These are phyloP conservation scores for Metschnikowia orientalis DNA, from an alignment of 805 yeast genomes.

Conservation along the genomic window DNA sequence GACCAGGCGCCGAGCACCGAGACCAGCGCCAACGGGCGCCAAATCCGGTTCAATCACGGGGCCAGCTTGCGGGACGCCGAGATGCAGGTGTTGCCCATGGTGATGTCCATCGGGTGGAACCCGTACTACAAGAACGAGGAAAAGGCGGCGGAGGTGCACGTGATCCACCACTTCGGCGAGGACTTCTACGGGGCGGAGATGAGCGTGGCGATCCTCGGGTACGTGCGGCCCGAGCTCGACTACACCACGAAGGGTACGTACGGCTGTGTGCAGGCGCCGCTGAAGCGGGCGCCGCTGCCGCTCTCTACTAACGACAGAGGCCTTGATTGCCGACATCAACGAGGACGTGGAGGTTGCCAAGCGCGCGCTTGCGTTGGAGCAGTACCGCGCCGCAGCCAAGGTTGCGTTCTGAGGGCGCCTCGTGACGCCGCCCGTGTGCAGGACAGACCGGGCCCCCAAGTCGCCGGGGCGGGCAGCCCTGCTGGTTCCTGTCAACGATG, in stretches of 20 bases:
- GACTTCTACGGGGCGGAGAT: slow-evolving; percentile 82
- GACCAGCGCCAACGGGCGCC: slow-evolving; percentile 20
- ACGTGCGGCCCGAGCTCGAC: slow-evolving; percentile 84
- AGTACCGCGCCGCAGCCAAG: too few species aligned
- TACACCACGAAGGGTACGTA: slow-evolving; percentile 61
- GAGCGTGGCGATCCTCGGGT: slow-evolving; percentile 72
- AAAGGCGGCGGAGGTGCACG: slow-evolving; percentile 84
- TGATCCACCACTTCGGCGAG: slow-evolving; percentile 63
- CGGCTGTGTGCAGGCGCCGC: too few species aligned
- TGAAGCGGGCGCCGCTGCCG: background rate
- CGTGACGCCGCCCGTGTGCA: background rate
- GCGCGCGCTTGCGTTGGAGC: slow-evolving; percentile 32
- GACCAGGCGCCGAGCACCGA: slow-evolving; percentile 7
- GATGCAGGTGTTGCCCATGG: slow-evolving; percentile 68
- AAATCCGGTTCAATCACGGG: slow-evolving; percentile 58
- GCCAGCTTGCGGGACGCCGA: slow-evolving; percentile 38
- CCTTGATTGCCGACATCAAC: slow-evolving; percentile 77
- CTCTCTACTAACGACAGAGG: slow-evolving; percentile 56
- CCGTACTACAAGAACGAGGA: slow-evolving; percentile 79
- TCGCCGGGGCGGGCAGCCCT: too few species aligned
- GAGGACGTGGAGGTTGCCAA: slow-evolving; percentile 70
- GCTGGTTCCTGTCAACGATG: too few species aligned
- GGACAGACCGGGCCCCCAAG: too few species aligned
- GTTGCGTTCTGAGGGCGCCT: background rate
- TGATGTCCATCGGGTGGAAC: slow-evolving; percentile 93